These are phyloP conservation scores for Corchorus olitorius DNA, from an alignment of 345 rosid species.

Conservation along the genomic window DNA sequence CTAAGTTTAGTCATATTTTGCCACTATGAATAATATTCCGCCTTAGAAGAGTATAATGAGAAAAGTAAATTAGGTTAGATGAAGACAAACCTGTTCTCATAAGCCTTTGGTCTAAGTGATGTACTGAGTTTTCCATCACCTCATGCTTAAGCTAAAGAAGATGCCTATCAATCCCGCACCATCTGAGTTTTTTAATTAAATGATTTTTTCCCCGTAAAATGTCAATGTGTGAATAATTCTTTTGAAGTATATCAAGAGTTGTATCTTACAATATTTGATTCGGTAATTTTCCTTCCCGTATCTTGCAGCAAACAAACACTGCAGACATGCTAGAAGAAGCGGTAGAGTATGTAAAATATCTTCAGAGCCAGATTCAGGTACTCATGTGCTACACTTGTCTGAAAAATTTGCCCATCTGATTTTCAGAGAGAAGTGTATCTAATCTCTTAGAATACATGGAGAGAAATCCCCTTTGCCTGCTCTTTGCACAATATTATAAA, in stretches of 20 bases:
- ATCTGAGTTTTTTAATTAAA: background rate
- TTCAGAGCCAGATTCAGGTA: slow-evolving; percentile 85
- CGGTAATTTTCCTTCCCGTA: slow-evolving; percentile 1
- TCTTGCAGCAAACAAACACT: slow-evolving; percentile 83
- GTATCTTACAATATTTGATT: background rate
- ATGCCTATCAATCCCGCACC: background rate
- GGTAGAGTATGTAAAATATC: slow-evolving; percentile 70
- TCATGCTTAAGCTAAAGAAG: background rate
- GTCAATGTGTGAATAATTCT: background rate
- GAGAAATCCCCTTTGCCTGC: background rate
- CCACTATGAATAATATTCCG: background rate
- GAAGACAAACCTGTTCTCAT: background rate
- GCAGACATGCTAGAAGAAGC: slow-evolving; percentile 94
- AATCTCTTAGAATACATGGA: background rate
- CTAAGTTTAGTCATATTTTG: background rate
- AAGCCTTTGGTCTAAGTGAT: background rate
- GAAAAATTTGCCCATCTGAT: slow-evolving; percentile 1
- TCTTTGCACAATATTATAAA: background rate
- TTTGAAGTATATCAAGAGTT: background rate
- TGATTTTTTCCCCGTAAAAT: background rate
- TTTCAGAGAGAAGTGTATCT: background rate
- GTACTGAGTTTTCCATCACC: background rate
- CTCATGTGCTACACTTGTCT: slow-evolving; percentile 9
- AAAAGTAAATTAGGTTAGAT: background rate
- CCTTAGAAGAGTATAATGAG: background rate